Evolutionary conservation across 1,284 basidiomycete species (phyloP), one percentile per base, ranked within the genome.

Genomic region (Cutaneotrichosporon sp.): DNA sequence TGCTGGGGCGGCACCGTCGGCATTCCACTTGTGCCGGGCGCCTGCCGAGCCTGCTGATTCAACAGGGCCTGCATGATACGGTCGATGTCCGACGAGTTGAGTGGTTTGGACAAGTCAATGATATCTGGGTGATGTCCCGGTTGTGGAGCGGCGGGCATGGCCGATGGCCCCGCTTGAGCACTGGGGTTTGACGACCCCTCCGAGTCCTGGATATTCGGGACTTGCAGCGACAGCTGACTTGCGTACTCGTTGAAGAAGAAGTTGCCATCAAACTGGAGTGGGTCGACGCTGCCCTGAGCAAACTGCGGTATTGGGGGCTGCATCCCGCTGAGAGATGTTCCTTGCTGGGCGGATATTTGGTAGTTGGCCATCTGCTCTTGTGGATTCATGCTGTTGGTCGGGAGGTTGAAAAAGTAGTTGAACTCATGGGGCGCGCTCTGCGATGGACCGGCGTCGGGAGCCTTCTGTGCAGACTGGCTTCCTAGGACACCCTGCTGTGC

Each of bases 61-160:
- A 66, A 55, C 50, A 73, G 56, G 6, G 69, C 69, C 26, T 61
- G 55, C 46, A 73, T 59, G 43, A 73, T 73, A 27, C 65, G 65
- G 35, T 65, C 62, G 7, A 71, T 57, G 35, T 68, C 67, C 8
- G 49, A 51, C 12, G 69, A 57, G 60, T 73, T 65, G 32, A 73
- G 62, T 4, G 71, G 71, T 54, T 73, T 71, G 4, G 68, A 70
- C 8, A 73, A 55, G 41, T 73, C 71, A 48, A 73, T 69, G 16
- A 73, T 52, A 42, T 73, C 60, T 4, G 66, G 61, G 49, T 62
- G 61, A n/a, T 10, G 4, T 27, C 27, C 33, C 38, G 38, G 38
- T 41, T 9, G 29, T 14, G 29, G 29, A 9, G 19, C 25, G 35
- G 20, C 41, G 7, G 43, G 11, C 6, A 11, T 19, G 10, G 32